phyloP scores from a whole-genome alignment of 495 filamentous ascomycete genomes.

The Chaetomidium leptoderma region DNA sequence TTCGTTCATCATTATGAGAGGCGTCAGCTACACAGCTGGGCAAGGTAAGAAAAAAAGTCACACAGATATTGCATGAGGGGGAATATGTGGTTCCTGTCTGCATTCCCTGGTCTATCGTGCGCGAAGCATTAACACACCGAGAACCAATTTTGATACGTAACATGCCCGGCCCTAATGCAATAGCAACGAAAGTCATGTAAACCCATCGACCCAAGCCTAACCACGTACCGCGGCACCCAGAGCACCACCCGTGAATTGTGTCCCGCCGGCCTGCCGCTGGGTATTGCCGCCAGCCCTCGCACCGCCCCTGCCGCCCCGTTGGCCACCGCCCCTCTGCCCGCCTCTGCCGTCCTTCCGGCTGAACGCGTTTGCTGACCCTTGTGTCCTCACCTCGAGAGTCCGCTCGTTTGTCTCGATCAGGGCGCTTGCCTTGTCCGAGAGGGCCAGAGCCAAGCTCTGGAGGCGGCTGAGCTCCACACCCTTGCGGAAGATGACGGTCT shows the following conservation, averaged over 20 bases:
- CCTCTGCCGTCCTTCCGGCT: slow-evolving; percentile 78
- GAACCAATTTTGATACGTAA: slow-evolving; percentile 29
- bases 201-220: slow-evolving; percentile 31
- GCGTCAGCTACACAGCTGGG: too few species aligned
- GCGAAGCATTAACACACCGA: slow-evolving; percentile 24
- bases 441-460: slow-evolving; percentile 87
- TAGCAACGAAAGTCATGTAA: slow-evolving; percentile 27
- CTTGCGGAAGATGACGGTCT: slow-evolving; percentile 98
- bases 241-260: slow-evolving; percentile 56
- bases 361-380: slow-evolving; percentile 92
- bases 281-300: slow-evolving; percentile 48
- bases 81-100: slow-evolving; percentile 22
- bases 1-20: too few species aligned
- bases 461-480: slow-evolving; percentile 94
- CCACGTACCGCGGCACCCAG: slow-evolving; percentile 52
- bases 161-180: slow-evolving; percentile 35
- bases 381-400: slow-evolving; percentile 91
- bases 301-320: slow-evolving; percentile 66
- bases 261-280: slow-evolving; percentile 54
- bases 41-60: too few species aligned
- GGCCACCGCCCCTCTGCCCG: slow-evolving; percentile 64
- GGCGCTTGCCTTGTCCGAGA: slow-evolving; percentile 91
- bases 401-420: slow-evolving; percentile 97
- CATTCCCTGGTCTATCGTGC: slow-evolving; percentile 23
- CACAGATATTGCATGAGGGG: slow-evolving; percentile 2